Conservation (phyloP, 2,329 filamentous ascomycete genomes). For the Ustilaginoidea virens region DNA sequence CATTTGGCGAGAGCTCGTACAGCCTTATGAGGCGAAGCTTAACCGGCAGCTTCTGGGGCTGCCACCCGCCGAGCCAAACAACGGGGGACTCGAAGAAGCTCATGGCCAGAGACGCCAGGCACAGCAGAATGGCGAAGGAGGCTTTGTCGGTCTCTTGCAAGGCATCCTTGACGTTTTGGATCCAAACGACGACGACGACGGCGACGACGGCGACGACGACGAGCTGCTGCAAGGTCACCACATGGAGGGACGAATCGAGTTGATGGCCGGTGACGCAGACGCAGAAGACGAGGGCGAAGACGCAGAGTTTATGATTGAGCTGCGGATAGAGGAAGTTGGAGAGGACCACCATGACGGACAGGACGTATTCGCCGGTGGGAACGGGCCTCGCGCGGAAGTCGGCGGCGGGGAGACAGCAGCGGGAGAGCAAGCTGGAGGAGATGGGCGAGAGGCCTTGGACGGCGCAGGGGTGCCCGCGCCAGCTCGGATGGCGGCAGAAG, state of each 20-base stretch:
- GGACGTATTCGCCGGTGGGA: conserved; percentile 22
- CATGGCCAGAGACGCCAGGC: conserved; percentile 8
- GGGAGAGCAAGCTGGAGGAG: no score
- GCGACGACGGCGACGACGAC: background rate
- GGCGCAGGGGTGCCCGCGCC: no score
- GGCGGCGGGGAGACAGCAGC: background rate
- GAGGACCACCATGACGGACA: conserved; percentile 17
- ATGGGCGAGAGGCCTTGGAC: no score
- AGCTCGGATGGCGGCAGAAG: no score
- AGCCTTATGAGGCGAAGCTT: conserved; percentile 30
- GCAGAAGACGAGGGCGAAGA: conserved; percentile 8
- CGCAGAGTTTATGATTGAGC: conserved; percentile 16
- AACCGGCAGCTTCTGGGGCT: conserved; percentile 30
- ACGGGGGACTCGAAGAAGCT: conserved; percentile 8
- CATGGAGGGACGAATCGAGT: no score
- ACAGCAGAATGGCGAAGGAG: conserved; percentile 13
- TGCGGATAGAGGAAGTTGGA: conserved; percentile 17
- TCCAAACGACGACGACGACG: conserved; percentile 15
- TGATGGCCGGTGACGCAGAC: conserved; percentile 6
- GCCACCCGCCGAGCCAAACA: conserved; percentile 12
- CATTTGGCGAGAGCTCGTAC: conserved; percentile 29
- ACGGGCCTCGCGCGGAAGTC: conserved; percentile 8
- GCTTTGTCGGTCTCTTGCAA: conserved; percentile 20
- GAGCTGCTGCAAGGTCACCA: no score
- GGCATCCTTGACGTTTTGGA: conserved; percentile 21